These are phyloP conservation scores for Pigoraptor vietnamica DNA, from an alignment of 78 protist genomes.

Conservation along the genomic window DNA sequence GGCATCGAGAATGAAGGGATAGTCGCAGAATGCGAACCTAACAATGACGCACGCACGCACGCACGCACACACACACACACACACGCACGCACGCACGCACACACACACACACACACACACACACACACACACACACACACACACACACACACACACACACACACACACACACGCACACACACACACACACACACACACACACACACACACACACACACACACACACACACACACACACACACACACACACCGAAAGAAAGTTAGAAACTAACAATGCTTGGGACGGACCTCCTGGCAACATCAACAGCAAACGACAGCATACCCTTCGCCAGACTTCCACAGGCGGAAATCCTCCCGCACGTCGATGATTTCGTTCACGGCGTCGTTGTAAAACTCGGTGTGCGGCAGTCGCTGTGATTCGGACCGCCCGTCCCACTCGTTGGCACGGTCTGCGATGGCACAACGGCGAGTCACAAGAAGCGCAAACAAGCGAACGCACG, in stretches of 20 bases:
- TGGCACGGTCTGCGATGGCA: background rate
- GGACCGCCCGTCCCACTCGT: background rate
- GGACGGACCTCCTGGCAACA: background rate
- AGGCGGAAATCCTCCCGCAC: constrained; percentile 14
- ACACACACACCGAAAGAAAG: background rate
- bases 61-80: background rate
- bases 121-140: background rate
- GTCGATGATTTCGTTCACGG: constrained; percentile 11
- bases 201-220: background rate
- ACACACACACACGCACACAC: background rate
- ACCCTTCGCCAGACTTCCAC: constrained; percentile 20
- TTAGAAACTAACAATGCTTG: background rate
- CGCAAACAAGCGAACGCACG: too few species aligned
- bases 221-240: background rate
- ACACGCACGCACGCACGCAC: background rate
- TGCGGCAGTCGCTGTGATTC: background rate
- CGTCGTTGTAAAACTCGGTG: constrained; percentile 25
- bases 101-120: background rate
- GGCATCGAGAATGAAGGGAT: constrained; percentile 7
- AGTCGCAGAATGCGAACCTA: background rate
- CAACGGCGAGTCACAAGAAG: background rate
- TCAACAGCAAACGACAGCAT: background rate
- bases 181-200: background rate
- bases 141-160: background rate
- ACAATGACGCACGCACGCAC: too few species aligned